Base-by-base conservation (phyloP, 768 basidiomycete genomes). In the Suillus variegatus region DNA sequence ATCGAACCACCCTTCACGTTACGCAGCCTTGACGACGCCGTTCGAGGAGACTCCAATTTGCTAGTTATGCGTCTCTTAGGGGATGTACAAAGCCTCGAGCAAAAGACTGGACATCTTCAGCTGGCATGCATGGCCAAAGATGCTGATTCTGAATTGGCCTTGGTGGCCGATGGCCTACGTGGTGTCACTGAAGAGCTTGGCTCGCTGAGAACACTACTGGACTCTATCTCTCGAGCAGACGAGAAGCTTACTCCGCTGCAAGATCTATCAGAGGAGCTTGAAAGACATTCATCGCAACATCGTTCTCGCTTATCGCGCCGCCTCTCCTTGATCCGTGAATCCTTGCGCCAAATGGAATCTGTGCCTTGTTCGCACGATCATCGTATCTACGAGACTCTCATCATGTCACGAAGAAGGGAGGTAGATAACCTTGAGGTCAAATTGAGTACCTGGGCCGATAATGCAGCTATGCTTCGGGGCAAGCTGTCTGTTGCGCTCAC, bases 21-120 rank as follows among this genome's bases (percentile, higher is more conserved):
- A 41, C 67, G 81, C 44, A 76, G 78, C 47, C 78, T 95, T 44
- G 90, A 96, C 72, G 83, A 85, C 49, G 78, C 80, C 62, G 88
- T 93, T 65, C 88, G 93, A 38, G 73, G 83, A 14, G 88, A 92
- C 72, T 84, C 84, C 54, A 93, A 94, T 73, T 76, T 85, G n/a
- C 86, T 86, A 69, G 78, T 86, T 58, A 86, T 93, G 78, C 79
- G 84, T 65, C 81, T 93, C 18, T 80, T 80, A 4, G 87, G 86
- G n/a, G 80, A 77, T 36, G 65, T 87, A 43, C 85, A 87, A 62
- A 73, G 71, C 12, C 74, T 93, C 40, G 74, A 81, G 22, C 81
- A 82, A 62, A 81, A 84, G 51, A 77, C 79, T 16, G 75, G 79
- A 38, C 83, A 85, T 66, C 76, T 90, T 64, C 78, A 80, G 32